Conservation (phyloP, 2,329 filamentous ascomycete genomes). For the Tolypocladium paradoxum region DNA sequence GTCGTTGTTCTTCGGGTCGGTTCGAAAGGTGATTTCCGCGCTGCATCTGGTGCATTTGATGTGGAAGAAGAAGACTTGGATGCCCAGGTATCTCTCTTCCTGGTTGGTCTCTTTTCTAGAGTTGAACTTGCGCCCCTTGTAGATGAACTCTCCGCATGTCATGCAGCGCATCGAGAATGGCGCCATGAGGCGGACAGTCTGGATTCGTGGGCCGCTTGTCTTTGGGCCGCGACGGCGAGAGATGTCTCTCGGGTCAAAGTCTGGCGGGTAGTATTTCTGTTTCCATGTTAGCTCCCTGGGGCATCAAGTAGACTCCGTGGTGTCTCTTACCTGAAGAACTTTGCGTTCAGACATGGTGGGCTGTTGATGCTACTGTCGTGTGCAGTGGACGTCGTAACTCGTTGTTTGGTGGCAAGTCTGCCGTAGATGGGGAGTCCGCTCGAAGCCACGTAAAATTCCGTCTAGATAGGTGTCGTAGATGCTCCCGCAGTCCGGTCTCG, state of each 20-base stretch:
- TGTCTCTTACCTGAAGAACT: conserved; percentile 41
- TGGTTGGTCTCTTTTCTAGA: conserved; percentile 82
- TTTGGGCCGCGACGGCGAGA: conserved; percentile 60
- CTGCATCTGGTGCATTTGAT: conserved; percentile 81
- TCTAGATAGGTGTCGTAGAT: neutral
- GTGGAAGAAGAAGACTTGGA: conserved; percentile 73
- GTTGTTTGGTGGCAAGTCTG: neutral
- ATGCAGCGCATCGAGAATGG: conserved; percentile 32
- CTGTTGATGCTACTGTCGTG: conserved; percentile 1
- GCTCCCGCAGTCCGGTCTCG: neutral
- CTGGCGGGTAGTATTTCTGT: conserved; percentile 54
- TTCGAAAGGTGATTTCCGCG: conserved; percentile 83
- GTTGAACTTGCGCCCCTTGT: conserved; percentile 93
- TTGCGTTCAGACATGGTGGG: conserved; percentile 74
- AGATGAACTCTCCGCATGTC: conserved; percentile 64
- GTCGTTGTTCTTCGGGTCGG: conserved; percentile 91
- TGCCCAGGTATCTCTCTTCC: conserved; percentile 79
- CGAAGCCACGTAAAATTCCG: neutral
- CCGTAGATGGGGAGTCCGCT: neutral
- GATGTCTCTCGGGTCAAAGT: conserved; percentile 85
- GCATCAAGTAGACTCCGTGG: conserved; percentile 10
- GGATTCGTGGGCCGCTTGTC: conserved; percentile 64
- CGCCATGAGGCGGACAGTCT: conserved; percentile 78
- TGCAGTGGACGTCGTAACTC: neutral
- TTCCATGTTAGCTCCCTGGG: neutral